Evolutionary conservation across 495 filamentous ascomycete genomes (phyloP).

Genomic region (Penicillium argentinense): DNA sequence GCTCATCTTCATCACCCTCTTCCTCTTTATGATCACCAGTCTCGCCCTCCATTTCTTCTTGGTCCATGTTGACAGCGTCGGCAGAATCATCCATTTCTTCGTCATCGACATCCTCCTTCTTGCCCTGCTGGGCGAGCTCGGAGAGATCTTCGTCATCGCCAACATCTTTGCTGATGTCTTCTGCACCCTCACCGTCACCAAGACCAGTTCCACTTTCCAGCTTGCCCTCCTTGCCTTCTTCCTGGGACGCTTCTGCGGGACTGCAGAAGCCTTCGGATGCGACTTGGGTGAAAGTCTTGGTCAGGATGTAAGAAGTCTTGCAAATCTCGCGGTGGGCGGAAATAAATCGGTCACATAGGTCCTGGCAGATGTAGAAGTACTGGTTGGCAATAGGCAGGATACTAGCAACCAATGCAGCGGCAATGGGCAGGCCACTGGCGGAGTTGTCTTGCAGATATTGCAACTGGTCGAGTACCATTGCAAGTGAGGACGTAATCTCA

Average conservation of each 20-base stretch:
- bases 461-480: constrained; percentile 50
- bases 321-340: constrained; percentile 65
- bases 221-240: constrained; percentile 66
- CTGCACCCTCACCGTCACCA: constrained; percentile 91
- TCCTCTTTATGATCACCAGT: constrained; percentile 52
- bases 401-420: constrained; percentile 62
- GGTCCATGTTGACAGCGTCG: constrained; percentile 93
- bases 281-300: constrained; percentile 72
- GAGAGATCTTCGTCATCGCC: constrained; percentile 89
- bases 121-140: constrained; percentile 81
- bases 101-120: constrained; percentile 59
- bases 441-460: constrained; percentile 48
- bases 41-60: constrained; percentile 68
- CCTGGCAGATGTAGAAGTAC: constrained; percentile 61
- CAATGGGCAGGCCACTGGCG: constrained; percentile 39
- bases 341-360: constrained; percentile 51
- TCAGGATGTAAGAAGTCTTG: constrained; percentile 70
- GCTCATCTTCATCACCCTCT: constrained; percentile 67
- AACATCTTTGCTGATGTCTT: constrained; percentile 97
- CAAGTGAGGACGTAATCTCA: constrained; percentile 53
- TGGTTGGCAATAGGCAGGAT: constrained; percentile 72
- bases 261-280: constrained; percentile 86
- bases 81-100: constrained; percentile 63
- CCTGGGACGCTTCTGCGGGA: constrained; percentile 72
- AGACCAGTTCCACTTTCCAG: constrained; percentile 92